These are phyloP conservation scores for Colletotrichum camelliae DNA, from an alignment of 2,329 filamentous ascomycete species.

Conservation along the genomic window DNA sequence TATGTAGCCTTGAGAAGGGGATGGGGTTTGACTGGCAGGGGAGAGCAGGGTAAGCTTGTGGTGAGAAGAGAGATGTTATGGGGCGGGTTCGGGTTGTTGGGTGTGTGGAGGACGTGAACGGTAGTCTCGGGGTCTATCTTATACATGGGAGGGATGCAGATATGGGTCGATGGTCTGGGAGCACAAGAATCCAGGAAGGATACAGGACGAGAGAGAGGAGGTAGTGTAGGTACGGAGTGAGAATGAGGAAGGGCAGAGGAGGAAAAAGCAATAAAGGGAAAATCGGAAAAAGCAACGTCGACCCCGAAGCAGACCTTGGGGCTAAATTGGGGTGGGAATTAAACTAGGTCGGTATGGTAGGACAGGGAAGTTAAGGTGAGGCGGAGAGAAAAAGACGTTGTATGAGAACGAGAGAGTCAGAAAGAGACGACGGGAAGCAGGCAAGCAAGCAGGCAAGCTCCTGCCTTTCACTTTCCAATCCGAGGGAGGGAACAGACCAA, in stretches of 20 bases:
- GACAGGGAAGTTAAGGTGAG: constrained; percentile 16
- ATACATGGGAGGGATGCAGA: constrained; percentile 20
- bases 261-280: constrained; percentile 13
- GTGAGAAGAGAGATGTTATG: constrained; percentile 9
- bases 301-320: not conserved
- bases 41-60: constrained; percentile 14
- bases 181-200: not conserved
- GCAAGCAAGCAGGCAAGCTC: not conserved
- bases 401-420: not conserved
- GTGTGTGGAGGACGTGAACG: constrained; percentile 15
- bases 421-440: not conserved
- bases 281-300: constrained; percentile 12
- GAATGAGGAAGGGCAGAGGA: not conserved
- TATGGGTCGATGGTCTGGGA: constrained; percentile 13
- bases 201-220: not conserved
- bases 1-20: constrained; percentile 13
- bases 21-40: constrained; percentile 9
- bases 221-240: not conserved
- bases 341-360: not conserved
- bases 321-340: constrained; percentile 2
- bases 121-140: constrained; percentile 18
- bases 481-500: not conserved
- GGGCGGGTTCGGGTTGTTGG: constrained; percentile 11
- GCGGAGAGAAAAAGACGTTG: not conserved
- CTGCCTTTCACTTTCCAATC: not conserved